Percentiles rank a stretch among this genome's conserved stretches.
Evolutionary conservation across 139 green algal species (phyloP).

Genomic region (Chlamydomonas sp.): DNA sequence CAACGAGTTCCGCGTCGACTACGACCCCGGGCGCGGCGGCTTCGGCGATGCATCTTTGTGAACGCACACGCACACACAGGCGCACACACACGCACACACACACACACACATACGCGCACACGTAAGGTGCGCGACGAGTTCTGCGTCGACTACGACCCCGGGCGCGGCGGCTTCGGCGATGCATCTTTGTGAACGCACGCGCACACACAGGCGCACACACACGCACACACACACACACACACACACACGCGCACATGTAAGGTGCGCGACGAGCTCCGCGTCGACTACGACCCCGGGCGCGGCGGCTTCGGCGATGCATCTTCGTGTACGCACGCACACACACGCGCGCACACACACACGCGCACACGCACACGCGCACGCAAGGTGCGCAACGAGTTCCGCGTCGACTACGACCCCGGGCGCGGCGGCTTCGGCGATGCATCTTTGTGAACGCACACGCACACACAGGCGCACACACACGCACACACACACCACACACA

Average conservation of each 20-base stretch:
- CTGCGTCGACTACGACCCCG: background rate
- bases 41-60: constrained; percentile 28
- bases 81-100: background rate
- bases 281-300: background rate
- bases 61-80: background rate
- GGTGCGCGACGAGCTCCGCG: background rate
- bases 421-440: background rate
- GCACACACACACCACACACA: background rate
- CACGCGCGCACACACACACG: background rate
- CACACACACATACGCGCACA: background rate
- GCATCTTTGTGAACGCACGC: background rate
- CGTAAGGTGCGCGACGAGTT: background rate
- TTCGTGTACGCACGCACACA: background rate
- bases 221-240: background rate
- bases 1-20: constrained; percentile 94
- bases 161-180: background rate
- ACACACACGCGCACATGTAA: background rate
- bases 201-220: background rate
- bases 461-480: background rate
- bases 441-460: background rate
- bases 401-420: background rate
- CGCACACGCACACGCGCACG: background rate
- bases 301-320: background rate
- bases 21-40: constrained; percentile 78
- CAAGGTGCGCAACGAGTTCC: constrained; percentile 77